Evolutionary conservation across 1,284 basidiomycete genomes (phyloP).

Genomic region (Athelia sp.): DNA sequence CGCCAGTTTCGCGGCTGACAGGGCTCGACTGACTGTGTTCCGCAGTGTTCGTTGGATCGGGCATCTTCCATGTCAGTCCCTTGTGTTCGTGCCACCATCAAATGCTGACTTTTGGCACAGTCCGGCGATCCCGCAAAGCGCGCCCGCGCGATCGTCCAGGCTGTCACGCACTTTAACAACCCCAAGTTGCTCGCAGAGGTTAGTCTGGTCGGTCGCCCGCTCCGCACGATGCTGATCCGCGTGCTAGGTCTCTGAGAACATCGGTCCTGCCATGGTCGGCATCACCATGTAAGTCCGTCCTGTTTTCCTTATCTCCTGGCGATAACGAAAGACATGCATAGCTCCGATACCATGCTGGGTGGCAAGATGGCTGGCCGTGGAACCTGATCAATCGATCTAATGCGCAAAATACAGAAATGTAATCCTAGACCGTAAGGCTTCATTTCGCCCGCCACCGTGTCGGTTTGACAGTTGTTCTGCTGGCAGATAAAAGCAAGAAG

Average conservation of each 20-base stretch:
- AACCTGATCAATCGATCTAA: no score
- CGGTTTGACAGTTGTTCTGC: neutral
- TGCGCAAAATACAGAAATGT: no score
- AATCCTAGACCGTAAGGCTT: neutral
- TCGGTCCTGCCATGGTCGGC: slow-evolving; percentile 92
- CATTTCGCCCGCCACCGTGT: neutral
- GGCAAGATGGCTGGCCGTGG: slow-evolving; percentile 40
- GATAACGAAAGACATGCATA: slow-evolving; percentile 21
- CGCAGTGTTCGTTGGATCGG: slow-evolving; percentile 88
- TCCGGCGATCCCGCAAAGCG: slow-evolving; percentile 93
- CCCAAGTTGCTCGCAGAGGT: slow-evolving; percentile 80
- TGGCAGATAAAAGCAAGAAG: no score
- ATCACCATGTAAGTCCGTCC: slow-evolving; percentile 68
- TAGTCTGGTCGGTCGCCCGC: slow-evolving; percentile 8
- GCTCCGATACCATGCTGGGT: slow-evolving; percentile 60
- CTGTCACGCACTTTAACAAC: slow-evolving; percentile 97
- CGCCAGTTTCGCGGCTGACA: slow-evolving; percentile 19
- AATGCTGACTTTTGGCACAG: slow-evolving; percentile 33
- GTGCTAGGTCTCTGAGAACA: slow-evolving; percentile 74
- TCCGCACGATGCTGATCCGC: slow-evolving; percentile 2
- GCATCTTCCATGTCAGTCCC: slow-evolving; percentile 80
- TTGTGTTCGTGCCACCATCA: slow-evolving; percentile 5
- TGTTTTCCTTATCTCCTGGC: slow-evolving; percentile 4
- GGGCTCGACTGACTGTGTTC: slow-evolving; percentile 6
- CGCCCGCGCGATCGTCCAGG: slow-evolving; percentile 96